Conservation (phyloP, 768 basidiomycete genomes). For the Rhodocollybia butyracea region DNA sequence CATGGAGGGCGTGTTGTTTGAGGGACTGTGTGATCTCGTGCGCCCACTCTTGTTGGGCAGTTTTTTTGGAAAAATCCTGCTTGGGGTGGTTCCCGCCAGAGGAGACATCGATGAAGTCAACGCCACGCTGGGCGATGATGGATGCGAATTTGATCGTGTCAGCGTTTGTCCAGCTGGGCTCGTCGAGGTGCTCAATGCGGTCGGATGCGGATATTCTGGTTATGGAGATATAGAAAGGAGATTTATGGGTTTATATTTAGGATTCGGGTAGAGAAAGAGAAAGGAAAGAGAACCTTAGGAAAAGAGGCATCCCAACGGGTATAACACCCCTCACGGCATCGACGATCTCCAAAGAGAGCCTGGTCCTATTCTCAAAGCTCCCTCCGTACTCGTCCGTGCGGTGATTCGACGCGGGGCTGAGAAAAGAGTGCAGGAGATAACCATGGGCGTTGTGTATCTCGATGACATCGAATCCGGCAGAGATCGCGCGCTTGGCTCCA, state of each 20-base stretch:
- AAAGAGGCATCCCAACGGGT: slow-evolving; percentile 61
- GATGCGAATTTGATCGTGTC: slow-evolving; percentile 63
- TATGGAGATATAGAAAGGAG: background rate
- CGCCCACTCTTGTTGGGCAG: slow-evolving; percentile 55
- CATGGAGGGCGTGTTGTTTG: slow-evolving; percentile 22
- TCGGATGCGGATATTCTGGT: slow-evolving; percentile 69
- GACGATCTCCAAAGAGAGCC: slow-evolving; percentile 60
- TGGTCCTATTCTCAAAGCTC: slow-evolving; percentile 63
- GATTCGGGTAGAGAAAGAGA: background rate
- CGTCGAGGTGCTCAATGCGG: slow-evolving; percentile 63
- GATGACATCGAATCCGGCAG: slow-evolving; percentile 57
- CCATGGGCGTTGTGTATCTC: slow-evolving; percentile 69
- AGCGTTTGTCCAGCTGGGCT: slow-evolving; percentile 64
- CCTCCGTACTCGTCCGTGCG: slow-evolving; percentile 71
- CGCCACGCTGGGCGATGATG: slow-evolving; percentile 62
- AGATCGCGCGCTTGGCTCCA: slow-evolving; percentile 48
- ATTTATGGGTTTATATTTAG: background rate
- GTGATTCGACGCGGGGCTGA: slow-evolving; percentile 58
- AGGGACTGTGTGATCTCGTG: slow-evolving; percentile 52
- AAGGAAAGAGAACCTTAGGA: slow-evolving; percentile 49
- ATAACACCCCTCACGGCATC: slow-evolving; percentile 63
- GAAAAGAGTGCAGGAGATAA: slow-evolving; percentile 54
- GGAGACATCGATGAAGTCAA: slow-evolving; percentile 76
- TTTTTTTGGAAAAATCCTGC: slow-evolving; percentile 33
- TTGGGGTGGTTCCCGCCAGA: slow-evolving; percentile 53